phyloP scores from a whole-genome alignment of 805 yeast species.

The Metschnikowia proteae region DNA sequence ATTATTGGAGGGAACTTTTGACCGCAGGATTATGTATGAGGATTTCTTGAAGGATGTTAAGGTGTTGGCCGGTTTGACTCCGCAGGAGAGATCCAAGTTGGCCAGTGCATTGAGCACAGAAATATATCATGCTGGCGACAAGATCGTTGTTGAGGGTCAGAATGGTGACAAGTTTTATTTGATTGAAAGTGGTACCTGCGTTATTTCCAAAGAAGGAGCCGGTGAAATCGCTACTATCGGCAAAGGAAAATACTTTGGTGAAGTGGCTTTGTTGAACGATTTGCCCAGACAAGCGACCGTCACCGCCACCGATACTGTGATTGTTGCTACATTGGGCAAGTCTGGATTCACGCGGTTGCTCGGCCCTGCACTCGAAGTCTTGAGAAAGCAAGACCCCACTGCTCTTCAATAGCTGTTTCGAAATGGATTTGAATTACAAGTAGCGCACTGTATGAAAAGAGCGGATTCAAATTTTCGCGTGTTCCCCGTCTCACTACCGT shows the following conservation, averaged over 20 bases:
- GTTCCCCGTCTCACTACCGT: background rate
- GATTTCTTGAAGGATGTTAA: slow-evolving; percentile 84
- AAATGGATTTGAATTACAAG: background rate
- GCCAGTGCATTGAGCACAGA: slow-evolving; percentile 92
- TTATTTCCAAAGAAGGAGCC: slow-evolving; percentile 57
- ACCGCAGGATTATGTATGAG: slow-evolving; percentile 87
- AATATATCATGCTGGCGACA: slow-evolving; percentile 63
- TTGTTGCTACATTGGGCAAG: slow-evolving; percentile 89
- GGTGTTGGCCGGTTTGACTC: slow-evolving; percentile 65
- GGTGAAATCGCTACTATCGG: slow-evolving; percentile 59
- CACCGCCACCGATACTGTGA: slow-evolving; percentile 65
- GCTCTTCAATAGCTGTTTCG: slow-evolving; percentile 10
- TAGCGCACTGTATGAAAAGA: background rate
- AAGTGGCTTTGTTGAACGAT: slow-evolving; percentile 87
- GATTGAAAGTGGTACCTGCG: slow-evolving; percentile 73
- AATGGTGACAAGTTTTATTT: slow-evolving; percentile 44
- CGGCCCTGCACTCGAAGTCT: slow-evolving; percentile 90
- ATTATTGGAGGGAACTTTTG: slow-evolving; percentile 82
- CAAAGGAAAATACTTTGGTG: slow-evolving; percentile 95
- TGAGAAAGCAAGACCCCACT: slow-evolving; percentile 84
- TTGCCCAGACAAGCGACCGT: slow-evolving; percentile 94
- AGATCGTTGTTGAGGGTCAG: slow-evolving; percentile 83
- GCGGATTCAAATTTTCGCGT: slow-evolving; percentile 1
- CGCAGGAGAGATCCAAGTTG: slow-evolving; percentile 81
- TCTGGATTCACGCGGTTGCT: slow-evolving; percentile 89